Base-by-base conservation (phyloP, 192 early-diverging fungal species). In the Mortierella alpina region DNA sequence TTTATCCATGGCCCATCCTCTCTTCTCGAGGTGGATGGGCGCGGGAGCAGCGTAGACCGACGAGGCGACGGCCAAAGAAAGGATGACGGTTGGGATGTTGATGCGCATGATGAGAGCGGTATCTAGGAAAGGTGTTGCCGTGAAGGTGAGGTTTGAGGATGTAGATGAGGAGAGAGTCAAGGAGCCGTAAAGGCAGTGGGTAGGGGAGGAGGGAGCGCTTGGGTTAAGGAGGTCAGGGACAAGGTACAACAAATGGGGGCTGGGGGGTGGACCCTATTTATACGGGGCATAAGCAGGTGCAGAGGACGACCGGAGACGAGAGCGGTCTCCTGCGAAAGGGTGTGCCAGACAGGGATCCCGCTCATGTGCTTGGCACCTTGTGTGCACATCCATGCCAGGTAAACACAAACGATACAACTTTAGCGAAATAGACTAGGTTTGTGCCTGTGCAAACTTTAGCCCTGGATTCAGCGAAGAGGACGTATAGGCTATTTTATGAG, bases 21-120 rank as follows among this genome's bases (percentile, higher is more conserved):
- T 62, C 77, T 80, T 80, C 10, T 80, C 77, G 9, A 80, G 40
- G 8, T 71, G 58, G 20, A n/a, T 40, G 9, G 70, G 65, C 3
- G 60, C 23, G 15, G 77, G 77, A 13, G 68, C 77, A 13, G 77
- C 77, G 22, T 72, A 80, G 48, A 80, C 66, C 1, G 77, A 22
- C 6, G 70, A 68, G 3, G 77, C 77, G 12, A 50, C 77, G 7
- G 65, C 68, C 18, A 80, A 53, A 3, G 77, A 72, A 18, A 80
- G 59, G 10, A 80, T 72, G 17, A 80, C 60, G 20, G 70, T 59
- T 40, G 77, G 55, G 40, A 80, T 44, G 14, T 9, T 52, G 63
- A 78, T 70, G 54, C 75, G 67, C 75, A 78, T 78, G 6, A 41
- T 68, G 14, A 7, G 15, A 41, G 22, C 14, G 42, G 13, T 23